Conservation (phyloP, 768 basidiomycete species). For the Tylopilus intermedius region DNA sequence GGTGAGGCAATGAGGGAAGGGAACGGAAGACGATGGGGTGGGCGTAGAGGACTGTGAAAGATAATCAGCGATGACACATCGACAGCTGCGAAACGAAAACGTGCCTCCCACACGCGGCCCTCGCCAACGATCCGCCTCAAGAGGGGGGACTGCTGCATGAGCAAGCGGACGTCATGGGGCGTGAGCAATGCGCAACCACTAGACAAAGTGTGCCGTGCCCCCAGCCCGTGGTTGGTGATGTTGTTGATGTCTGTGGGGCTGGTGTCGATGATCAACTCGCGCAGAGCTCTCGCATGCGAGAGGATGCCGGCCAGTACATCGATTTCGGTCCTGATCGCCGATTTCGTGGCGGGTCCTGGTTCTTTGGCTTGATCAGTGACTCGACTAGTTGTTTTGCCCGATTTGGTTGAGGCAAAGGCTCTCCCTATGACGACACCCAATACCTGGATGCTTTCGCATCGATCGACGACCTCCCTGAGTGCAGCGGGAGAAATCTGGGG, state of each 20-base stretch:
- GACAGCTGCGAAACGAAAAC: constrained; percentile 13
- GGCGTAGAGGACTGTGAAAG: constrained; percentile 13
- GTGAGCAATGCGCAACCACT: constrained; percentile 31
- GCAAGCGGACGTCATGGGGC: constrained; percentile 37
- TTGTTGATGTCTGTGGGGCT: not conserved
- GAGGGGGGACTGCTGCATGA: constrained; percentile 36
- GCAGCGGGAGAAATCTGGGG: constrained; percentile 20
- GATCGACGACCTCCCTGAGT: constrained; percentile 20
- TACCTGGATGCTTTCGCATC: constrained; percentile 13
- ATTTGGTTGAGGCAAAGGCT: constrained; percentile 4
- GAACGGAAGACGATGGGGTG: constrained; percentile 2
- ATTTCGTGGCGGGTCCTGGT: not conserved
- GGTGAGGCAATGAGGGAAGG: constrained; percentile 1
- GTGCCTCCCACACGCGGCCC: constrained; percentile 52
- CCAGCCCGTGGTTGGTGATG: not conserved
- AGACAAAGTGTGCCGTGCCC: not conserved
- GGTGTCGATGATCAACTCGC: constrained; percentile 19
- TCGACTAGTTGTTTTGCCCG: not conserved
- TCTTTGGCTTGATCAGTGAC: not conserved
- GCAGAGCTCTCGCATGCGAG: constrained; percentile 11
- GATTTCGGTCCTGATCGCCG: constrained; percentile 9
- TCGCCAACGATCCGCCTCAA: constrained; percentile 47
- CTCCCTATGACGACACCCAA: constrained; percentile 18
- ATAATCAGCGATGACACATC: not conserved
- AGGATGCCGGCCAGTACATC: constrained; percentile 10